phyloP scores from a whole-genome alignment of 2,329 filamentous ascomycete genomes.

The Orbilia brochopaga region DNA sequence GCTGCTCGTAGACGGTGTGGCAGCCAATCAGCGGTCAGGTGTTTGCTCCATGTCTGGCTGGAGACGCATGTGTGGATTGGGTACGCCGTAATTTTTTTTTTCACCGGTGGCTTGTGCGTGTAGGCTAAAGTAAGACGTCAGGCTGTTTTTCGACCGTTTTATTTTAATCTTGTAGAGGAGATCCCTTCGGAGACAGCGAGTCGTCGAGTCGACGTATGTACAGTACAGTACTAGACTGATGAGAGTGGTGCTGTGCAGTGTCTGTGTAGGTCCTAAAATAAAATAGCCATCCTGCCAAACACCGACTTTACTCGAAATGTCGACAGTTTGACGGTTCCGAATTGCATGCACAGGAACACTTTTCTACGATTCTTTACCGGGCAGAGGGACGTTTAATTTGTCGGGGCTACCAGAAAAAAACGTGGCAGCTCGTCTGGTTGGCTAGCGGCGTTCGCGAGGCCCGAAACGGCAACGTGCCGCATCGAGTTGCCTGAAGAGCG shows the following conservation, averaged over 20 bases:
- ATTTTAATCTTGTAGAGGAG: background rate
- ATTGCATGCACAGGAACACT: background rate
- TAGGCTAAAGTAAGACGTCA: background rate
- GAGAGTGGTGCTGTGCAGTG: background rate
- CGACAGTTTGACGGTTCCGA: conserved; percentile 3
- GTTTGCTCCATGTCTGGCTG: conserved; percentile 1
- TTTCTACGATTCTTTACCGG: too few species aligned
- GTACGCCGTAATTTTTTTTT: background rate
- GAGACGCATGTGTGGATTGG: background rate
- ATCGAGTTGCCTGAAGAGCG: conserved; percentile 19
- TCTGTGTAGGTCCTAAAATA: background rate
- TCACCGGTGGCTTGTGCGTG: background rate
- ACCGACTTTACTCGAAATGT: background rate
- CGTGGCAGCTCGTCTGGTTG: conserved; percentile 48
- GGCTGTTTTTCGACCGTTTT: background rate
- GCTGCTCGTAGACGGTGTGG: conserved; percentile 28
- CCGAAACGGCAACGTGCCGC: conserved; percentile 31
- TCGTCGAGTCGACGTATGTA: too few species aligned
- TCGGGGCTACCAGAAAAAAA: conserved; percentile 20
- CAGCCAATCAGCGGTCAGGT: conserved; percentile 15
- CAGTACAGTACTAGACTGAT: too few species aligned
- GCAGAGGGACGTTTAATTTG: background rate
- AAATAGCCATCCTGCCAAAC: background rate
- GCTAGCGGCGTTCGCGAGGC: conserved; percentile 26
- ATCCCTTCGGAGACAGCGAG: background rate